Conservation (phyloP, 306 rosid species). For the Fragaria iinumae region DNA sequence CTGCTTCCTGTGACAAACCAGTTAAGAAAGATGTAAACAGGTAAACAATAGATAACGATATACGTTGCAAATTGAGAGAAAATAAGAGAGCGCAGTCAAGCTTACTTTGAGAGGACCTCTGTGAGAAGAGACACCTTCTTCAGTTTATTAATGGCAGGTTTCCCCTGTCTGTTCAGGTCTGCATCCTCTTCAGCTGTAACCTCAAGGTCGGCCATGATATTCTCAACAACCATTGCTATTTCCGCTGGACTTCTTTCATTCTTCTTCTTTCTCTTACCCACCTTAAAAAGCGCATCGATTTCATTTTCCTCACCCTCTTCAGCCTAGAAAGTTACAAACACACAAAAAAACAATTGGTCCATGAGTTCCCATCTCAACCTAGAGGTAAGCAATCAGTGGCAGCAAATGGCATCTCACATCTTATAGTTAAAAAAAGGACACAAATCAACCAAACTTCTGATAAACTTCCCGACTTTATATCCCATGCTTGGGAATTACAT, state of each 20-base stretch:
- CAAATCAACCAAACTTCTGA: background rate
- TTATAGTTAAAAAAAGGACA: background rate
- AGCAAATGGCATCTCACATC: background rate
- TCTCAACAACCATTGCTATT: conserved; percentile 86
- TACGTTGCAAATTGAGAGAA: conserved; percentile 10
- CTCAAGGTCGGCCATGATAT: conserved; percentile 97
- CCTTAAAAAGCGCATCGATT: conserved; percentile 67
- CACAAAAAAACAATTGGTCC: conserved; percentile 6
- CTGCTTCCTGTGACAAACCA: conserved; percentile 59
- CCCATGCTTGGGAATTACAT: background rate
- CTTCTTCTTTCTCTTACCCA: conserved; percentile 83
- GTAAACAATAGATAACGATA: conserved; percentile 4
- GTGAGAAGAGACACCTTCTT: conserved; percentile 82
- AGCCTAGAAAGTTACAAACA: conserved; percentile 53
- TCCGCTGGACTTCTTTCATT: conserved; percentile 88
- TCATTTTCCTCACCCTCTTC: conserved; percentile 93
- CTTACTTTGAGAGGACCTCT: conserved; percentile 92
- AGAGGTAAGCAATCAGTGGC: background rate
- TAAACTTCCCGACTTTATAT: background rate
- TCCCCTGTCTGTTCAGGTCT: conserved; percentile 73
- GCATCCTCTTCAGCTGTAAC: conserved; percentile 96
- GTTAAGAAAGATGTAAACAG: background rate
- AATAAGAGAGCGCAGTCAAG: conserved; percentile 7
- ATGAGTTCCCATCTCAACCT: background rate
- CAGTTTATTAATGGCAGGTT: conserved; percentile 89